A percentile compares a stretch with the other conserved stretches of the same genome.
Conservation (phyloP, 176 grass and related monocot species). For the Melocanna baccifera region DNA sequence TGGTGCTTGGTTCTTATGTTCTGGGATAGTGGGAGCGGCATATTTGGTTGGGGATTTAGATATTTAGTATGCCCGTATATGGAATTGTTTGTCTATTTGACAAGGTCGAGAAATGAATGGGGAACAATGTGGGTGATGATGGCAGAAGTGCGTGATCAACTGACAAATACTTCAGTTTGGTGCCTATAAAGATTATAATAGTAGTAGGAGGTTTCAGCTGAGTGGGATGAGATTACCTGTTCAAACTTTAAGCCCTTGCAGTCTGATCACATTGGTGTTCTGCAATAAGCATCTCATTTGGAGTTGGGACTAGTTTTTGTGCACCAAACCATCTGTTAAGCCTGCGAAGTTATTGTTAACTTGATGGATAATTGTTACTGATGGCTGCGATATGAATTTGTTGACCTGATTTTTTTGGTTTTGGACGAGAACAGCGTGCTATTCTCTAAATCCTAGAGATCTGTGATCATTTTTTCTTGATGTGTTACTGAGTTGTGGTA, state of each 20-base stretch:
- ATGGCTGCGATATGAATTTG: neutral
- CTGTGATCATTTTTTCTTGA: neutral
- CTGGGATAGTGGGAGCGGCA: neutral
- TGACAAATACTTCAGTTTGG: neutral
- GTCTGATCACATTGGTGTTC: neutral
- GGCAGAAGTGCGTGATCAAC: neutral
- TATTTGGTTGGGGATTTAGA: neutral
- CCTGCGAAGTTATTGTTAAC: neutral
- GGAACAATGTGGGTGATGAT: neutral
- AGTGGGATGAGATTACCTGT: neutral
- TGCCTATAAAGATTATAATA: neutral
- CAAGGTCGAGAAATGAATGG: neutral
- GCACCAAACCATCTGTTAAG: neutral
- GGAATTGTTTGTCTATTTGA: neutral
- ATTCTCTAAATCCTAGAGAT: neutral
- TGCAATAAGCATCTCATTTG: neutral
- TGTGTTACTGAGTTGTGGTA: neutral
- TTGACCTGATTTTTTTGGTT: neutral
- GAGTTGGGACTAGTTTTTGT: neutral
- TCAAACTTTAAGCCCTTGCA: neutral
- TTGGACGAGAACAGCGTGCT: neutral
- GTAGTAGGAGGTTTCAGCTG: neutral
- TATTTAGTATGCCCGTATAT: neutral
- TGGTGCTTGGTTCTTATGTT: neutral
- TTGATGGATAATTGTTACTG: neutral